Evolutionary conservation across 2,329 filamentous ascomycete species (phyloP).

Genomic region (Talaromyces sp.): DNA sequence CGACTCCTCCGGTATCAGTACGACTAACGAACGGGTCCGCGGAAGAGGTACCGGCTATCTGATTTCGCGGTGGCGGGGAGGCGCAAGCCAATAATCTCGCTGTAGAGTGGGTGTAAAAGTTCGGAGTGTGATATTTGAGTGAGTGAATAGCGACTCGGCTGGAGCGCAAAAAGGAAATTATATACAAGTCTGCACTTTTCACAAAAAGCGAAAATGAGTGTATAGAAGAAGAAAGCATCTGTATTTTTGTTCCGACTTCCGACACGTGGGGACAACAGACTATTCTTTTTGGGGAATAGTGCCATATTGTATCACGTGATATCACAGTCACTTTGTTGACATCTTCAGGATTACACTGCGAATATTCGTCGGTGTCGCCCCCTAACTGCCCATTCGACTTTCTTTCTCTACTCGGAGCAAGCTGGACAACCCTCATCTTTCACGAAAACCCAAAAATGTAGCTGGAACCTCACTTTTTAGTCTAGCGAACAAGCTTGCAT

Average conservation of each 20-base stretch:
- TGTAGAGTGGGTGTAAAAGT: neutral
- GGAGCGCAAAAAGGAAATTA: neutral
- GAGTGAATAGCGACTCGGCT: neutral
- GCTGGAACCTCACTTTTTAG: neutral
- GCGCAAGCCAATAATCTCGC: too few relatives aligned
- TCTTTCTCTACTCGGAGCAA: neutral
- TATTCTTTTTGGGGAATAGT: neutral
- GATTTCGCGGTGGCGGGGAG: slow-evolving; percentile 3
- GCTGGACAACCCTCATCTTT: neutral
- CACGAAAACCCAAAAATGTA: neutral
- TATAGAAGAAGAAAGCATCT: neutral
- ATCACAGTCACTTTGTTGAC: neutral
- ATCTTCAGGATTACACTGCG: neutral
- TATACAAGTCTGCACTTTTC: neutral
- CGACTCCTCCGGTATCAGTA: neutral
- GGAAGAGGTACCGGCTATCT: slow-evolving; percentile 5
- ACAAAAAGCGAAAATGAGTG: neutral
- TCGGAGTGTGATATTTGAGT: neutral
- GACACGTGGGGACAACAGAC: neutral
- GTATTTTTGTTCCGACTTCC: neutral
- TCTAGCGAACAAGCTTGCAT: neutral
- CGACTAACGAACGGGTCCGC: neutral
- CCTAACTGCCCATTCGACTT: neutral
- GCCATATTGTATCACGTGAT: neutral
- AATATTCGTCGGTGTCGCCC: neutral